Conservation (phyloP, 2,329 filamentous ascomycete species). For the Talaromyces rugulosus region DNA sequence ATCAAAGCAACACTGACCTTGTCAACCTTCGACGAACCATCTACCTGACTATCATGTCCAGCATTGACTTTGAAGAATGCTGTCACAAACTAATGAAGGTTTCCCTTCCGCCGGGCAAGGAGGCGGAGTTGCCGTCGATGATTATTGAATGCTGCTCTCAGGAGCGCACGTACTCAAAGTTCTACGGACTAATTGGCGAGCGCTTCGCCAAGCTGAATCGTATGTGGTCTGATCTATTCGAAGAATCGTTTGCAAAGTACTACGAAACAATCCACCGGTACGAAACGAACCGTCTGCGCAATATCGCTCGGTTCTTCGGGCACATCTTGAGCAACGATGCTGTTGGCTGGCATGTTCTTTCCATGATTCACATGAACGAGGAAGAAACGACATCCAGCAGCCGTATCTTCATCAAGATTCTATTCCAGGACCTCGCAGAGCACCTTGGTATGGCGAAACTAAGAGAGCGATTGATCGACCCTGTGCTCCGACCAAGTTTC, state of each 20-base stretch:
- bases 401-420: conserved; percentile 96
- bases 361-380: conserved; percentile 83
- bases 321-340: conserved; percentile 84
- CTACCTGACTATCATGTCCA: conserved; percentile 96
- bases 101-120: conserved; percentile 78
- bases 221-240: conserved; percentile 89
- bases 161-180: conserved; percentile 95
- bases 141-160: conserved; percentile 95
- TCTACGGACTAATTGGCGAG: conserved; percentile 91
- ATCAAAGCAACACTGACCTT: conserved; percentile 92
- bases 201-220: conserved; percentile 94
- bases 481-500: conserved; percentile 71
- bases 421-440: conserved; percentile 89
- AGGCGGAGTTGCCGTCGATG: conserved; percentile 91
- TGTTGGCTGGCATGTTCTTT: conserved; percentile 87
- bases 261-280: conserved; percentile 97
- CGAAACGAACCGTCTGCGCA: conserved; percentile 90
- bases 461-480: conserved; percentile 70
- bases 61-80: conserved; percentile 91
- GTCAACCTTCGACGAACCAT: conserved; percentile 91
- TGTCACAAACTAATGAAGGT: conserved; percentile 97
- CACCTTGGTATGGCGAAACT: conserved; percentile 80
- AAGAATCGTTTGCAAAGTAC: conserved; percentile 84
- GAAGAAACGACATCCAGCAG: conserved; percentile 95
- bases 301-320: conserved; percentile 92